Conservation (phyloP, 2,329 filamentous ascomycete genomes). For the Lecanicillium sp. region DNA sequence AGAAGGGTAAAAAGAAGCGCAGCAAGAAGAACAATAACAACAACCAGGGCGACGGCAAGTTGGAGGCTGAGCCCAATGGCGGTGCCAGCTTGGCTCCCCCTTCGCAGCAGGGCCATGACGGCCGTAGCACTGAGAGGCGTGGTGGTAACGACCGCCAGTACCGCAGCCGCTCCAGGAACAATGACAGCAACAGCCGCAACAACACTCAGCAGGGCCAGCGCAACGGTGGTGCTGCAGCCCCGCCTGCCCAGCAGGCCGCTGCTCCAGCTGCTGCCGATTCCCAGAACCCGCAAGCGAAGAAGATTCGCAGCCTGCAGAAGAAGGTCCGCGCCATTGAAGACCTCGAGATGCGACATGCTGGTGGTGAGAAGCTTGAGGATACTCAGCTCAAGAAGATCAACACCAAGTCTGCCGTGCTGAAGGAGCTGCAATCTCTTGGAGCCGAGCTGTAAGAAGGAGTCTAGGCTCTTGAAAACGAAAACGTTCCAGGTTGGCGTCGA, state of each 20-base stretch:
- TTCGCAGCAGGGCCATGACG: constrained; percentile 39
- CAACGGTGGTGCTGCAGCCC: constrained; percentile 14
- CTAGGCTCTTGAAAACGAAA: constrained; percentile 2
- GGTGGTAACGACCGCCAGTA: constrained; percentile 36
- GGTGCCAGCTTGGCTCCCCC: constrained; percentile 41
- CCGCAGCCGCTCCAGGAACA: constrained; percentile 50
- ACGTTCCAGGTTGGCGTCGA: background rate
- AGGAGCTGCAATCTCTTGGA: constrained; percentile 63
- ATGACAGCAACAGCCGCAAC: constrained; percentile 41
- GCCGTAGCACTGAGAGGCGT: constrained; percentile 61
- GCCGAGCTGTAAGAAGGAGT: constrained; percentile 17
- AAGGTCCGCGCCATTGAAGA: constrained; percentile 98
- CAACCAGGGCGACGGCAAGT: constrained; percentile 53
- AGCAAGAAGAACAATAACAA: constrained; percentile 62
- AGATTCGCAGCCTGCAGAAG: constrained; percentile 86
- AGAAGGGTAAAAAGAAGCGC: constrained; percentile 97
- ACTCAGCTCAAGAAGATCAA: constrained; percentile 98
- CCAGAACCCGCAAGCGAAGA: constrained; percentile 79
- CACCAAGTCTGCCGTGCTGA: constrained; percentile 76
- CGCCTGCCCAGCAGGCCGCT: constrained; percentile 13
- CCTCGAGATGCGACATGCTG: constrained; percentile 90
- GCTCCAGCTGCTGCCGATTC: constrained; percentile 29
- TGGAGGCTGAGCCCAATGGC: constrained; percentile 34
- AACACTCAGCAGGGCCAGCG: constrained; percentile 36
- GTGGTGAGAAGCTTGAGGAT: constrained; percentile 94